phyloP scores from a whole-genome alignment of 352 stramenopile species.

The Aphanomyces astaci region DNA sequence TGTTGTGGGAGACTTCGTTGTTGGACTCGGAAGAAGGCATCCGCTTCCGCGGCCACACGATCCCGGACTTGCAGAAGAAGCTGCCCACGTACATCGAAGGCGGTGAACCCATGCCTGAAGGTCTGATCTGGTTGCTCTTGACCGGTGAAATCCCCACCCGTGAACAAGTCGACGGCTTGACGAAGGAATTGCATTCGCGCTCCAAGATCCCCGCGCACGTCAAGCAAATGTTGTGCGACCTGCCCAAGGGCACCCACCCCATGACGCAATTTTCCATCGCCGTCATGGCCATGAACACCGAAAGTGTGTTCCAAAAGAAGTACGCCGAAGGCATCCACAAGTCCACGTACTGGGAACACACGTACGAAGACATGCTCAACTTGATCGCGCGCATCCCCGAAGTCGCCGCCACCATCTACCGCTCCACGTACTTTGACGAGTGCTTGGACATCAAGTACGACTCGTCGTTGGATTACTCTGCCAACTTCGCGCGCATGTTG shows the following conservation, averaged over 20 bases:
- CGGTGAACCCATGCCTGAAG: constrained; percentile 95
- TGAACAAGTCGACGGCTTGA: constrained; percentile 92
- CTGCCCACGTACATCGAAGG: constrained; percentile 88
- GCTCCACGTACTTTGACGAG: constrained; percentile 98
- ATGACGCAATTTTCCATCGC: constrained; percentile 98
- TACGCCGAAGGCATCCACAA: constrained; percentile 97
- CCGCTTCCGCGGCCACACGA: constrained; percentile 97
- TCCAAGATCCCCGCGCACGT: constrained; percentile 94
- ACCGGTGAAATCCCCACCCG: constrained; percentile 96
- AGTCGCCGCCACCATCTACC: constrained; percentile 97
- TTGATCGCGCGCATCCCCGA: constrained; percentile 96
- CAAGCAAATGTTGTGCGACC: constrained; percentile 89
- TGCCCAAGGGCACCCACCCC: constrained; percentile 97
- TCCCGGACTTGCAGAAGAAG: constrained; percentile 96
- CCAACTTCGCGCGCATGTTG: constrained; percentile 98
- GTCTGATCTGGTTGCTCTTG: constrained; percentile 96
- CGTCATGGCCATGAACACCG: constrained; percentile 91
- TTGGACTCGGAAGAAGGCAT: constrained; percentile 96
- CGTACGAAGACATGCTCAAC: constrained; percentile 97
- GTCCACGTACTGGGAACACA: constrained; percentile 96
- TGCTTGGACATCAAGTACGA: constrained; percentile 87
- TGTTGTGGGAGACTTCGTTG: constrained; percentile 98
- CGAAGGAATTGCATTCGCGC: constrained; percentile 92
- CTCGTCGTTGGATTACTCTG: constrained; percentile 95
- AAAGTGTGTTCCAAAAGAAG: constrained; percentile 94